Evolutionary conservation across 75 land plant species (phyloP).

Genomic region (Isoetes taiwanensis): DNA sequence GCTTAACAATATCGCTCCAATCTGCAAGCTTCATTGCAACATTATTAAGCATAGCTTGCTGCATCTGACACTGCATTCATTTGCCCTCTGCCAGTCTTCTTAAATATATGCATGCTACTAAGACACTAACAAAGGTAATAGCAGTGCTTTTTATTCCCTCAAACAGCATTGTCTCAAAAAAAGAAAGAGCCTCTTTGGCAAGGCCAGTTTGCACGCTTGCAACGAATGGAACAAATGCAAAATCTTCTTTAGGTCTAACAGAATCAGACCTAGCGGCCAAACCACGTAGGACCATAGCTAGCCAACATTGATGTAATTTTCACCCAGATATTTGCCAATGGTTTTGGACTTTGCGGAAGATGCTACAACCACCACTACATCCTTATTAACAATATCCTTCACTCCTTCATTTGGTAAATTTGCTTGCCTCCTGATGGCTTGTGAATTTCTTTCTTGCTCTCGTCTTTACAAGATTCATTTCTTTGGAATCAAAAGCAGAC

Average conservation of each 20-base stretch:
- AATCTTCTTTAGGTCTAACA: slow-evolving; percentile 85
- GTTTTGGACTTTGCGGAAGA: slow-evolving; percentile 84
- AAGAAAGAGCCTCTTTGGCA: slow-evolving; percentile 37
- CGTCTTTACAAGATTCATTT: too few species aligned
- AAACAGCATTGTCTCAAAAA: slow-evolving; percentile 31
- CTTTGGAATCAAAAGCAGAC: too few species aligned
- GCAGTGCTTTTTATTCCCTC: slow-evolving; percentile 80
- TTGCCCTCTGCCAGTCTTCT: slow-evolving; percentile 81
- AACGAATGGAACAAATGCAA: slow-evolving; percentile 90
- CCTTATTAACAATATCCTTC: too few species aligned
- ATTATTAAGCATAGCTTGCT: slow-evolving; percentile 39
- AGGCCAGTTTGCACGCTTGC: slow-evolving; percentile 65
- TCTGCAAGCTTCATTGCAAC: slow-evolving; percentile 44
- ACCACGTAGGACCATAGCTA: slow-evolving; percentile 93
- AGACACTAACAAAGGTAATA: slow-evolving; percentile 28
- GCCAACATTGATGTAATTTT: slow-evolving; percentile 61
- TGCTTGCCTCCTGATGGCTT: too few species aligned
- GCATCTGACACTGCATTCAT: slow-evolving; percentile 90
- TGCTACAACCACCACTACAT: slow-evolving; percentile 81
- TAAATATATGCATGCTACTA: slow-evolving; percentile 71
- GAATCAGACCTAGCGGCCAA: slow-evolving; percentile 84
- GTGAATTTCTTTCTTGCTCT: too few species aligned
- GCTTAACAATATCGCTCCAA: slow-evolving; percentile 16
- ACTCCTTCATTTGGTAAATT: too few species aligned
- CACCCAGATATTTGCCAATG: slow-evolving; percentile 79